Conservation (phyloP, 768 basidiomycete species). For the Chalciporus sphaerocephalus region DNA sequence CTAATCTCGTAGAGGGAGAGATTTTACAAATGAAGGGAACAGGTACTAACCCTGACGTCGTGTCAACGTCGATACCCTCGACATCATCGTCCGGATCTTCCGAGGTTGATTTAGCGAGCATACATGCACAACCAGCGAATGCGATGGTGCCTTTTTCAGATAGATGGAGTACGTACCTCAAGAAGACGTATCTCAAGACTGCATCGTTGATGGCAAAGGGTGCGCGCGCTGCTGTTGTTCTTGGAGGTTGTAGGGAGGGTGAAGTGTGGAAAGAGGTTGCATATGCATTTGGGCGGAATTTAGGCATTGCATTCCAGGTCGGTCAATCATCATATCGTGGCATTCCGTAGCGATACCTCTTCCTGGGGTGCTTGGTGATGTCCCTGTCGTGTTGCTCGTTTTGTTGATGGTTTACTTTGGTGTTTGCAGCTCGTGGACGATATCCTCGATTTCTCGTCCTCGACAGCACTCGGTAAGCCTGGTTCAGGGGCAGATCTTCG, state of each 20-base stretch:
- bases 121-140: constrained; percentile 38
- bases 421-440: constrained; percentile 83
- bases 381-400: not conserved
- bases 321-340: constrained; percentile 9
- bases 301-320: constrained; percentile 96
- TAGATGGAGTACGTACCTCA: constrained; percentile 75
- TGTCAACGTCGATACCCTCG: not conserved
- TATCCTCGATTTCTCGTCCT: constrained; percentile 86
- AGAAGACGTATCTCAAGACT: constrained; percentile 91
- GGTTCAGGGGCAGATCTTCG: constrained; percentile 74
- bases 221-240: constrained; percentile 77
- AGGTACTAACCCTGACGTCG: not conserved
- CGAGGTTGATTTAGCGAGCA: constrained; percentile 33
- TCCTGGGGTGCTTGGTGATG: not conserved
- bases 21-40: constrained; percentile 65
- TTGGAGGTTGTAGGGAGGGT: constrained; percentile 76
- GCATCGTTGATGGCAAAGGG: constrained; percentile 89
- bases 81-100: too few relatives aligned
- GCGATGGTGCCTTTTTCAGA: constrained; percentile 36
- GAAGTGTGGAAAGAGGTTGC: constrained; percentile 86
- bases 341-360: not conserved
- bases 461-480: constrained; percentile 81
- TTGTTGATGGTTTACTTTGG: not conserved
- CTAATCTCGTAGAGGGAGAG: constrained; percentile 96
- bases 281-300: constrained; percentile 84